A percentile compares a stretch with the other conserved stretches of the same genome.
phyloP scores from a whole-genome alignment of 140 eudicot species.

The Anethum foeniculum region DNA sequence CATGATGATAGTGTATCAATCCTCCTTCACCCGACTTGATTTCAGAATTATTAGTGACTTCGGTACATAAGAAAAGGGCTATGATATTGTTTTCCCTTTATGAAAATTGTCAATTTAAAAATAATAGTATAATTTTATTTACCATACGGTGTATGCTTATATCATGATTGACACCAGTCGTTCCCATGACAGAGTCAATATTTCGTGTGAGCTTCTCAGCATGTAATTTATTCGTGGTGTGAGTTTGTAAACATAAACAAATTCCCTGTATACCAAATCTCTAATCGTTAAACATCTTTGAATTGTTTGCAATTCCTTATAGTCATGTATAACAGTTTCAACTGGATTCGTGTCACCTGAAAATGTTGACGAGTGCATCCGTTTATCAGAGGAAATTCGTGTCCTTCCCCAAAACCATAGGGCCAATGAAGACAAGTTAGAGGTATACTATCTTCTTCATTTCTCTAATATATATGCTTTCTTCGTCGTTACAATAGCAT shows the following conservation, averaged over 20 bases:
- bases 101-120: background rate
- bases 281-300: background rate
- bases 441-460: background rate
- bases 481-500: background rate
- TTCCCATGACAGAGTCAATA: background rate
- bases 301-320: background rate
- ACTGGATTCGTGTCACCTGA: constrained; percentile 6
- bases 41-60: background rate
- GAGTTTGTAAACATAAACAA: background rate
- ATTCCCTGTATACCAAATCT: background rate
- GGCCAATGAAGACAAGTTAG: constrained; percentile 7
- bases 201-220: background rate
- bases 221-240: background rate
- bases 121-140: background rate
- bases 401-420: background rate
- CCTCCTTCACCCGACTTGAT: background rate
- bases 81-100: background rate
- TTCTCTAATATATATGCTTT: background rate
- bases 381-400: background rate
- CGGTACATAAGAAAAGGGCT: background rate
- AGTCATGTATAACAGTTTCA: constrained; percentile 3
- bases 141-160: background rate
- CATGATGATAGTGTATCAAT: background rate
- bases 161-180: background rate
- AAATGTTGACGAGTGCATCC: constrained; percentile 7